These are phyloP conservation scores for Mycena floridula DNA, from an alignment of 768 basidiomycete genomes.

Conservation along the genomic window DNA sequence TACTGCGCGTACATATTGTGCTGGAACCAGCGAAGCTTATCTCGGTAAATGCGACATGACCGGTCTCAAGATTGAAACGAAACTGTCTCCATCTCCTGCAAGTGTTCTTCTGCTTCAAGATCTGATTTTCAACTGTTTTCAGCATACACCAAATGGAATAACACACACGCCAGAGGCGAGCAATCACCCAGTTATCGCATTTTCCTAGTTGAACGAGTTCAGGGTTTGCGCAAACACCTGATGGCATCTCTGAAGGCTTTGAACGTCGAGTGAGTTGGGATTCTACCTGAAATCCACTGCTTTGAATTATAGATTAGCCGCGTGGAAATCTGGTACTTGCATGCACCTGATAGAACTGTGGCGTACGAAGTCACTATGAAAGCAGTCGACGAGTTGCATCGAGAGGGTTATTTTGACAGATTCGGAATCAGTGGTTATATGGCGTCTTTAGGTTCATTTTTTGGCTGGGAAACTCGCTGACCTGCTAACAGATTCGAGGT, in stretches of 20 bases:
- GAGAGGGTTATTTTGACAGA: constrained; percentile 53
- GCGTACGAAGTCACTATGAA: constrained; percentile 52
- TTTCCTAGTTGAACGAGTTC: no score
- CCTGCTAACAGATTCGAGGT: constrained; percentile 53
- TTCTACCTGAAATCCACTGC: constrained; percentile 1
- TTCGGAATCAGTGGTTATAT: constrained; percentile 61
- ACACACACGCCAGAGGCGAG: no score
- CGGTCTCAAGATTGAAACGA: no score
- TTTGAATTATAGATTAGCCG: constrained; percentile 26
- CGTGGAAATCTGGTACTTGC: constrained; percentile 49
- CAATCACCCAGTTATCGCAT: no score
- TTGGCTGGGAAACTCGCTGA: constrained; percentile 57
- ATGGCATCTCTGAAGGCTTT: constrained; percentile 45
- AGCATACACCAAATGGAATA: no score
- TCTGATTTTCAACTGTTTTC: no score
- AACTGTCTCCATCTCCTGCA: no score
- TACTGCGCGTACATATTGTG: no score
- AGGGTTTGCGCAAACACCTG: no score
- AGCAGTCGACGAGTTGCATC: constrained; percentile 47
- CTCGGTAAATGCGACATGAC: no score
- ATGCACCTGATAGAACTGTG: constrained; percentile 52
- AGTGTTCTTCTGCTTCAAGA: no score
- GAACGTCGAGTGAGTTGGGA: constrained; percentile 31
- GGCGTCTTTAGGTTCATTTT: constrained; percentile 25
- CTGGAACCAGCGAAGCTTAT: no score